A percentile compares a stretch with the other conserved stretches of the same genome.
phyloP scores from a whole-genome alignment of 106 monocot species.

The Dioscorea zingiberensis region DNA sequence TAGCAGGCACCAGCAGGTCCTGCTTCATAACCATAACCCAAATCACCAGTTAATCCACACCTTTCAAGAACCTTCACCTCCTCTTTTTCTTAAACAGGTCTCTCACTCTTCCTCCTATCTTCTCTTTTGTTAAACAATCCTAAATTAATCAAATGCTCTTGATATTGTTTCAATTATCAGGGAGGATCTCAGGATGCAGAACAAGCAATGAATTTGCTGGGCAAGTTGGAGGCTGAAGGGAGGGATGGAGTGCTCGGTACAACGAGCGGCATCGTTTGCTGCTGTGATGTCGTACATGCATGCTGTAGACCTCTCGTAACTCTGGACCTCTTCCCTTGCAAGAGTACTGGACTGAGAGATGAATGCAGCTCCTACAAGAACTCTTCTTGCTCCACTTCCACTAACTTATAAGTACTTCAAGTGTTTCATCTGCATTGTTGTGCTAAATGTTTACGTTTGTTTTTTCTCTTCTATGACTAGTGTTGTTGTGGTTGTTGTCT shows the following conservation, averaged over 20 bases:
- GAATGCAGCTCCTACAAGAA: slow-evolving; percentile 55
- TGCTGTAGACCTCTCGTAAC: slow-evolving; percentile 48
- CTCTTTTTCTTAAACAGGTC: not conserved
- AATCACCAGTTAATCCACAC: not conserved
- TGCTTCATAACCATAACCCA: not conserved
- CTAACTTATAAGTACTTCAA: slow-evolving; percentile 3
- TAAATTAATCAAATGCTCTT: not conserved
- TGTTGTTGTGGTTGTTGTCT: not conserved
- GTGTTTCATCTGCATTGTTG: too few relatives aligned
- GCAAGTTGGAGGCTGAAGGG: slow-evolving; percentile 25
- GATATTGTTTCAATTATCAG: not conserved
- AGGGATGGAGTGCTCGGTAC: not conserved
- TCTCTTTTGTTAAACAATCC: not conserved
- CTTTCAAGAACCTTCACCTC: not conserved
- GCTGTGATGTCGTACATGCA: slow-evolving; percentile 5
- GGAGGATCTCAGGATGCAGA: slow-evolving; percentile 13
- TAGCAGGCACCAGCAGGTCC: slow-evolving; percentile 41
- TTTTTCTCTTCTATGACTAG: not conserved
- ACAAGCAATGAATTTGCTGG: slow-evolving; percentile 30
- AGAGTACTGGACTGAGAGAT: slow-evolving; percentile 46
- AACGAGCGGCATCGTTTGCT: not conserved
- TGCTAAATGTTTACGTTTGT: not conserved
- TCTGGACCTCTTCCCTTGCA: slow-evolving; percentile 71
- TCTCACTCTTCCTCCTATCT: not conserved
- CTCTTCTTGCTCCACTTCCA: slow-evolving; percentile 60